Evolutionary conservation across 1,284 basidiomycete species (phyloP).

Genomic region (Ganoderma resinaceum): DNA sequence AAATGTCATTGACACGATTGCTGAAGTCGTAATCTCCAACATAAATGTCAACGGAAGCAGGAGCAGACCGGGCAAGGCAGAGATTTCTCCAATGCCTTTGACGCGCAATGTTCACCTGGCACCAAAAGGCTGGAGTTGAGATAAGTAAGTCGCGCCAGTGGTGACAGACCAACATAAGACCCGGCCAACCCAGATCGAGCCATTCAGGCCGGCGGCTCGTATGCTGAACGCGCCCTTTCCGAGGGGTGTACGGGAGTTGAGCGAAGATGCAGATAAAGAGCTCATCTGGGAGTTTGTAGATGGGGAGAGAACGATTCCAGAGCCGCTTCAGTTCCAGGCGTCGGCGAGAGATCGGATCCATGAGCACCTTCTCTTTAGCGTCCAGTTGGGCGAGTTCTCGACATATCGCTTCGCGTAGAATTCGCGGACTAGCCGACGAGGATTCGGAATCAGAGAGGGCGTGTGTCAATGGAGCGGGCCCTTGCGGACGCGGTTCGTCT

Average conservation of each 20-base stretch:
- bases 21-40: no score
- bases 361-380: not conserved
- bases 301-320: not conserved
- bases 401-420: not conserved
- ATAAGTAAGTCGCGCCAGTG: slow-evolving; percentile 7
- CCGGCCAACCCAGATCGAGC: not conserved
- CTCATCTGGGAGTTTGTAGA: not conserved
- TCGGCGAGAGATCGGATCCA: not conserved
- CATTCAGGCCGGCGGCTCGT: no score
- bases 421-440: not conserved
- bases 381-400: not conserved
- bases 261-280: not conserved
- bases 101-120: not conserved
- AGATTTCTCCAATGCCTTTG: not conserved
- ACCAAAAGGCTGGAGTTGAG: slow-evolving; percentile 12
- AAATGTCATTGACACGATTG: not conserved
- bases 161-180: slow-evolving; percentile 16
- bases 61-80: not conserved
- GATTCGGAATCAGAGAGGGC: no score
- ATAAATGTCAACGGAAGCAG: not conserved
- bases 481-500: no score
- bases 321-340: not conserved
- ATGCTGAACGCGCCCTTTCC: no score
- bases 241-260: not conserved
- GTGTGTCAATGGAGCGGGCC: no score